Conservation (phyloP, 176 grass and related monocot genomes). For the Cenchrus purpureus region DNA sequence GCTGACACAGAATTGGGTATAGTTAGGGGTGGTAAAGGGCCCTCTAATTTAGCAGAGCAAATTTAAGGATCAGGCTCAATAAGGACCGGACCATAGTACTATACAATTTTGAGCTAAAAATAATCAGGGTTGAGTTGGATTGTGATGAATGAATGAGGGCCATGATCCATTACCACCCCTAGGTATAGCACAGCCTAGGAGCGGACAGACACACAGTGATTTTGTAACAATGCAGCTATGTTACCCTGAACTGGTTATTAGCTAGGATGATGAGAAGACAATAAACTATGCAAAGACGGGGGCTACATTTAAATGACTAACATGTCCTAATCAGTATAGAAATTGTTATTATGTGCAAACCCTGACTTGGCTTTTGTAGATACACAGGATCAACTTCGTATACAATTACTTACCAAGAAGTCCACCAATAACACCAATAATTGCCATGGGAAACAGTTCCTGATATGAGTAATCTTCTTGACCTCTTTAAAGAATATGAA, state of each 20-base stretch:
- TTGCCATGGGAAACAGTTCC: constrained; percentile 92
- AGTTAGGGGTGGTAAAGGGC: background rate
- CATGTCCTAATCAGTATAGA: constrained; percentile 11
- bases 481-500: constrained; percentile 69
- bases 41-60: no score
- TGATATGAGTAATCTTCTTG: constrained; percentile 99
- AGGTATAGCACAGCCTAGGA: background rate
- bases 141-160: no score
- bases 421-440: constrained; percentile 98
- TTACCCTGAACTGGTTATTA: background rate
- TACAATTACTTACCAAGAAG: constrained; percentile 69
- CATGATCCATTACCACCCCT: no score
- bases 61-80: no score
- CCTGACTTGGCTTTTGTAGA: constrained; percentile 30
- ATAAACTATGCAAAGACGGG: background rate
- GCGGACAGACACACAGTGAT: background rate
- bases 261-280: background rate
- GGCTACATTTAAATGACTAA: background rate
- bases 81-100: no score
- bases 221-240: constrained; percentile 1
- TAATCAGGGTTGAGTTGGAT: no score
- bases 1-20: background rate
- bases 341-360: constrained; percentile 34
- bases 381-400: constrained; percentile 30
- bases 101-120: no score